A percentile compares a stretch with the other conserved stretches of the same genome.
Evolutionary conservation across 495 filamentous ascomycete genomes (phyloP).

Genomic region (Lasiosphaeria ovina): DNA sequence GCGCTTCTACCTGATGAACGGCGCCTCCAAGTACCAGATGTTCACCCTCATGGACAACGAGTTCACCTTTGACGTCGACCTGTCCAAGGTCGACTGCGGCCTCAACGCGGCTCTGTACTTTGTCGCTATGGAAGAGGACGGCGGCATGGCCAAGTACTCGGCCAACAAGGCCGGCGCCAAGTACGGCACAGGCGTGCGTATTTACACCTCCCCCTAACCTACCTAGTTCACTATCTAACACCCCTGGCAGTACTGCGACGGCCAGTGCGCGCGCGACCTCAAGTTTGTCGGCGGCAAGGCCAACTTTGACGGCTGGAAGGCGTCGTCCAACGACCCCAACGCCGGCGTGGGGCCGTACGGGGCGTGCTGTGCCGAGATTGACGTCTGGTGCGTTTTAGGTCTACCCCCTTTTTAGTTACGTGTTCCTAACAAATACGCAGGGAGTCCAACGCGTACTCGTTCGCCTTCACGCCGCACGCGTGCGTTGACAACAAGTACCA

Average conservation of each 20-base stretch:
- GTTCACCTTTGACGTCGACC: conserved; percentile 60
- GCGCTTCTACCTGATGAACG: conserved; percentile 58
- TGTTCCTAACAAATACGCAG: conserved; percentile 19
- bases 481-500: conserved; percentile 59
- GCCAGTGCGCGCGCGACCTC: conserved; percentile 55
- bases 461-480: conserved; percentile 65
- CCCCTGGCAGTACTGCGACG: conserved; percentile 51
- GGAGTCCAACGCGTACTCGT: conserved; percentile 64
- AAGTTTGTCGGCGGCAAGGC: conserved; percentile 55
- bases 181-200: conserved; percentile 52
- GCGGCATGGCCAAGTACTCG: conserved; percentile 49
- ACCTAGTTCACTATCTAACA: background rate
- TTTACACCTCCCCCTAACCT: no score
- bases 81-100: conserved; percentile 51
- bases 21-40: conserved; percentile 53
- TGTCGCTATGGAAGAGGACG: conserved; percentile 56
- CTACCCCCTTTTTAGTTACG: background rate
- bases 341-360: conserved; percentile 42
- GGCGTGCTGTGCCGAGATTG: conserved; percentile 74
- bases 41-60: conserved; percentile 58
- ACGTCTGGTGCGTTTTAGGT: conserved; percentile 46
- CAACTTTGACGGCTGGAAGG: conserved; percentile 53
- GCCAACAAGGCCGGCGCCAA: conserved; percentile 59
- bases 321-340: conserved; percentile 53
- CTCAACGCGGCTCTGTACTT: conserved; percentile 61